Conservation (phyloP, 768 basidiomycete genomes). For the Chalciporus piperatus region DNA sequence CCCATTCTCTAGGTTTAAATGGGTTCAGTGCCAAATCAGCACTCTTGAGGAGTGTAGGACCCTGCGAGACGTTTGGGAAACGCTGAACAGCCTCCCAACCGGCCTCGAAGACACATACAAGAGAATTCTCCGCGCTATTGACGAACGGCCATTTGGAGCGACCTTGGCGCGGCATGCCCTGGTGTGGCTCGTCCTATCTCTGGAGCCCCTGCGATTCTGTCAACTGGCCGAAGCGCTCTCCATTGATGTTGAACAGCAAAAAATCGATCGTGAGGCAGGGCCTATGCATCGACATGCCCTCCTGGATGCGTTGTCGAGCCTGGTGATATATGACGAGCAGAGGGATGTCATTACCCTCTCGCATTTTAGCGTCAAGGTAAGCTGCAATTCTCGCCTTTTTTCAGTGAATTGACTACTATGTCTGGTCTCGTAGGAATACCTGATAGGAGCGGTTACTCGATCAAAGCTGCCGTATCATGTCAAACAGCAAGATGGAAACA, state of each 20-base stretch:
- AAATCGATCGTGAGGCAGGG: not conserved
- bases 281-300: not conserved
- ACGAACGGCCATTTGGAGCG: not conserved
- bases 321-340: constrained; percentile 8
- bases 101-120: constrained; percentile 23
- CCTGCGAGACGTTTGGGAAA: not conserved
- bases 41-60: not conserved
- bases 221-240: constrained; percentile 11
- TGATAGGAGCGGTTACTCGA: constrained; percentile 3
- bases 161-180: constrained; percentile 4
- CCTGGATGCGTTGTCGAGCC: constrained; percentile 2
- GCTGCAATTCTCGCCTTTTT: not conserved
- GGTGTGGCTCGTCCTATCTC: constrained; percentile 10
- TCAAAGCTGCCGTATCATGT: constrained; percentile 8
- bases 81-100: constrained; percentile 9
- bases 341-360: constrained; percentile 10
- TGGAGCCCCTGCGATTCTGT: constrained; percentile 7
- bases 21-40: constrained; percentile 8
- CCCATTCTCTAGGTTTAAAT: not conserved
- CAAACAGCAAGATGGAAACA: constrained; percentile 5
- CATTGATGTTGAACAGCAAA: not conserved
- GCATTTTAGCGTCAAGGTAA: constrained; percentile 21
- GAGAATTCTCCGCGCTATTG: constrained; percentile 15
- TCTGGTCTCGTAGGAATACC: constrained; percentile 9
- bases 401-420: not conserved